A percentile compares a stretch with the other conserved stretches of the same genome.
phyloP scores from a whole-genome alignment of 805 yeast species.

The Candida mattraensis region DNA sequence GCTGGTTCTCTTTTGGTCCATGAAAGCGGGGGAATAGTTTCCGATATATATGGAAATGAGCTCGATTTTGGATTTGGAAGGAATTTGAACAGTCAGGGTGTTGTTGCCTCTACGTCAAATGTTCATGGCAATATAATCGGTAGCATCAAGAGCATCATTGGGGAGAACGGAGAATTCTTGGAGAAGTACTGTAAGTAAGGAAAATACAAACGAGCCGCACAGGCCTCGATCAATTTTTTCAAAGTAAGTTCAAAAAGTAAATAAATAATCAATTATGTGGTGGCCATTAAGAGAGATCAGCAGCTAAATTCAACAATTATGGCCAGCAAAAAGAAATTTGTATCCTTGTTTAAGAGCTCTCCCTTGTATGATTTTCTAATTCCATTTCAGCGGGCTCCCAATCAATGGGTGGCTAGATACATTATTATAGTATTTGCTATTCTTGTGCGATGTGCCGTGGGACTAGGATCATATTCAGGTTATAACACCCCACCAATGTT shows the following conservation, averaged over 20 bases:
- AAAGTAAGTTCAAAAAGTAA: no score
- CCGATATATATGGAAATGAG: slow-evolving; percentile 74
- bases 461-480: slow-evolving; percentile 88
- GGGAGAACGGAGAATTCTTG: slow-evolving; percentile 34
- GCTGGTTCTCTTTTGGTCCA: slow-evolving; percentile 85
- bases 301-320: no score
- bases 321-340: slow-evolving; percentile 23
- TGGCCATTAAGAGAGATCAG: no score
- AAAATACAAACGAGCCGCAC: no score
- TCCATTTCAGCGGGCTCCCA: slow-evolving; percentile 76
- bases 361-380: slow-evolving; percentile 78
- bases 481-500: slow-evolving; percentile 66
- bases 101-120: slow-evolving; percentile 71
- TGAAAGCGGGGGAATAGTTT: slow-evolving; percentile 90
- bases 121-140: slow-evolving; percentile 50
- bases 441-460: slow-evolving; percentile 79
- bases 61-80: slow-evolving; percentile 88
- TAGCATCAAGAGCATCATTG: slow-evolving; percentile 42
- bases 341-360: slow-evolving; percentile 41
- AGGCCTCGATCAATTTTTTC: no score
- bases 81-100: slow-evolving; percentile 79
- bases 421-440: slow-evolving; percentile 71
- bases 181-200: slow-evolving; percentile 23
- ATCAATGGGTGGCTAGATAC: slow-evolving; percentile 89
- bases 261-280: no score